Evolutionary conservation across 2,329 filamentous ascomycete genomes (phyloP).

Genomic region (Penicillium carneum): DNA sequence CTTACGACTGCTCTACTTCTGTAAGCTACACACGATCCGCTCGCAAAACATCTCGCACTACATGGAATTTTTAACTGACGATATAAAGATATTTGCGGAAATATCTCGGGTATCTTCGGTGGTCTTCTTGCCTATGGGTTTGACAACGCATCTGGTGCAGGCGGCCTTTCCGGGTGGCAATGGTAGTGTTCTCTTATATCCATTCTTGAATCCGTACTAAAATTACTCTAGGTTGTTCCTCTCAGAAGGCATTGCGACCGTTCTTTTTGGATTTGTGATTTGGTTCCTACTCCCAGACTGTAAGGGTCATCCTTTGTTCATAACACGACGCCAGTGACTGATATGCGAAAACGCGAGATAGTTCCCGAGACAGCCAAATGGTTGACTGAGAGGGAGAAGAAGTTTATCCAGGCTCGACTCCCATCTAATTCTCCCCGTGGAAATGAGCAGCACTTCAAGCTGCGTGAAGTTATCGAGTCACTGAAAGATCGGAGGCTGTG

Average conservation of each 20-base stretch:
- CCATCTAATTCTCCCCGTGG: conserved; percentile 54
- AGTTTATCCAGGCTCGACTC: conserved; percentile 58
- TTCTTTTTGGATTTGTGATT: conserved; percentile 29
- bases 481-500: conserved; percentile 54
- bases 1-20: conserved; percentile 56
- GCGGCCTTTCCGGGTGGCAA: conserved; percentile 43
- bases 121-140: conserved; percentile 57
- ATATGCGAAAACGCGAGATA: conserved; percentile 25
- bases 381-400: conserved; percentile 57
- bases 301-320: conserved; percentile 27
- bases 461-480: conserved; percentile 49
- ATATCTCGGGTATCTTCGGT: conserved; percentile 53
- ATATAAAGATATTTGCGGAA: conserved; percentile 50
- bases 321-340: not conserved
- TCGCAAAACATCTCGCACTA: conserved; percentile 23
- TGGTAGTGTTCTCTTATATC: conserved; percentile 25
- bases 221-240: conserved; percentile 31
- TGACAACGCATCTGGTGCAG: conserved; percentile 48
- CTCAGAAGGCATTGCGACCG: conserved; percentile 34
- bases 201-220: not conserved
- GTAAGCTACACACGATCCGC: conserved; percentile 38
- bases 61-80: not conserved
- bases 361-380: conserved; percentile 56
- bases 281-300: conserved; percentile 59
- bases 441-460: conserved; percentile 51